These are phyloP conservation scores for Malassezia dermatis DNA, from an alignment of 1,284 basidiomycete genomes.

Conservation along the genomic window DNA sequence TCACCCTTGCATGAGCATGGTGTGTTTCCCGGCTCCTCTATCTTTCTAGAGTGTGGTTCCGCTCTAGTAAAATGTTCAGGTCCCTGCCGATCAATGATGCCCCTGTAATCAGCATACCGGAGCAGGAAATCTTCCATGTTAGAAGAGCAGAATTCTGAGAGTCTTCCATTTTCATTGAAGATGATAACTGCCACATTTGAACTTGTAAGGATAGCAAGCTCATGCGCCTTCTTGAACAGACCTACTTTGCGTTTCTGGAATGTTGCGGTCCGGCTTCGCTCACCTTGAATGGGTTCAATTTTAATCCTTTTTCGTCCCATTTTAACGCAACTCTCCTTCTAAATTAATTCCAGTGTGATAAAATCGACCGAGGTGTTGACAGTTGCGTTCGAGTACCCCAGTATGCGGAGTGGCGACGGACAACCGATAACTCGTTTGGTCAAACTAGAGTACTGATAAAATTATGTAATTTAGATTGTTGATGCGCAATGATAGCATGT, in stretches of 20 bases:
- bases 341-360: background rate
- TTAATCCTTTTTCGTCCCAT: conserved; percentile 84
- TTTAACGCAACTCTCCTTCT: background rate
- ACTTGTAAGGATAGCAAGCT: conserved; percentile 66
- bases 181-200: conserved; percentile 63
- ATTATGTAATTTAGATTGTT: background rate
- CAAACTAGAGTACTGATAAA: background rate
- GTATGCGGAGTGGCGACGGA: too few relatives aligned
- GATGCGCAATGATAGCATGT: background rate
- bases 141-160: conserved; percentile 38
- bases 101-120: conserved; percentile 28
- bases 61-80: conserved; percentile 8
- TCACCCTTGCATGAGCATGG: background rate
- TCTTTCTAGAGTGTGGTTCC: background rate
- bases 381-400: too few relatives aligned
- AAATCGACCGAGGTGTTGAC: background rate
- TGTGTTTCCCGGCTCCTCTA: background rate
- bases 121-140: conserved; percentile 33
- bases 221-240: conserved; percentile 80
- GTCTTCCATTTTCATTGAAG: conserved; percentile 52
- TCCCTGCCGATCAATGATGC: conserved; percentile 8
- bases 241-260: conserved; percentile 85
- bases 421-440: background rate
- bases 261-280: conserved; percentile 78
- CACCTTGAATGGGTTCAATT: conserved; percentile 75